phyloP scores from a whole-genome alignment of 1,284 basidiomycete species.

The Veloboletus limbatus region DNA sequence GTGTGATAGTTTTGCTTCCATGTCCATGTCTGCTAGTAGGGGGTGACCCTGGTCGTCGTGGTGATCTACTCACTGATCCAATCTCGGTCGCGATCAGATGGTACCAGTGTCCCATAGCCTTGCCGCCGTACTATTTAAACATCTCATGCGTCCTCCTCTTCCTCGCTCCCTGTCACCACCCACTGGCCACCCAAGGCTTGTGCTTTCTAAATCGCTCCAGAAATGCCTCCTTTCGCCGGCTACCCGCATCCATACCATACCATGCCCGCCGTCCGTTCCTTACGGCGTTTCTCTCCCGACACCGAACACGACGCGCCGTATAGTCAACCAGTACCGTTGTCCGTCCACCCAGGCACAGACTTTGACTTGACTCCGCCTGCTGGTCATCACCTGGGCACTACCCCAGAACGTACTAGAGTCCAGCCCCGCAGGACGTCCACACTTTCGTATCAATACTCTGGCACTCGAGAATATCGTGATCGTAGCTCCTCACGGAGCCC shows the following conservation, averaged over 20 bases:
- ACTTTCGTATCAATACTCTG: slow-evolving; percentile 56
- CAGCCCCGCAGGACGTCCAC: slow-evolving; percentile 48
- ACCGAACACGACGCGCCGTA: slow-evolving; percentile 43
- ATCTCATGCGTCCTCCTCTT: too few relatives aligned
- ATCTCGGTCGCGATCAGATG: too few relatives aligned
- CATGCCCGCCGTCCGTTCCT: slow-evolving; percentile 42
- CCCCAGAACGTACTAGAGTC: slow-evolving; percentile 33
- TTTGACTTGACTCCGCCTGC: slow-evolving; percentile 13
- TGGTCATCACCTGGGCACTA: slow-evolving; percentile 14
- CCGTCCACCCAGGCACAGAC: slow-evolving; percentile 21
- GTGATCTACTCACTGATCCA: slow-evolving; percentile 27
- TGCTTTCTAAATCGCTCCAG: too few relatives aligned
- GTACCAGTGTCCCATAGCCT: slow-evolving; percentile 23
- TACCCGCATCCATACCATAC: too few relatives aligned
- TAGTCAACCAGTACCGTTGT: slow-evolving; percentile 21
- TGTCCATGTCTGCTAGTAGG: too few relatives aligned
- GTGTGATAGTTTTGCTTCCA: slow-evolving; percentile 66
- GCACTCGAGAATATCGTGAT: slow-evolving; percentile 48
- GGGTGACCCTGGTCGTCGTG: slow-evolving; percentile 39
- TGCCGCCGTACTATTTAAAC: too few relatives aligned
- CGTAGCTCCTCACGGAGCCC: slow-evolving; percentile 44
- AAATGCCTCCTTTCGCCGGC: slow-evolving; percentile 52
- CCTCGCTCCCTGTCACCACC: too few relatives aligned
- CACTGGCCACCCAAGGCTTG: too few relatives aligned
- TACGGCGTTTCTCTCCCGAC: slow-evolving; percentile 49